Base-by-base conservation (phyloP, 2,329 filamentous ascomycete genomes). In the Epichloe uncinata region DNA sequence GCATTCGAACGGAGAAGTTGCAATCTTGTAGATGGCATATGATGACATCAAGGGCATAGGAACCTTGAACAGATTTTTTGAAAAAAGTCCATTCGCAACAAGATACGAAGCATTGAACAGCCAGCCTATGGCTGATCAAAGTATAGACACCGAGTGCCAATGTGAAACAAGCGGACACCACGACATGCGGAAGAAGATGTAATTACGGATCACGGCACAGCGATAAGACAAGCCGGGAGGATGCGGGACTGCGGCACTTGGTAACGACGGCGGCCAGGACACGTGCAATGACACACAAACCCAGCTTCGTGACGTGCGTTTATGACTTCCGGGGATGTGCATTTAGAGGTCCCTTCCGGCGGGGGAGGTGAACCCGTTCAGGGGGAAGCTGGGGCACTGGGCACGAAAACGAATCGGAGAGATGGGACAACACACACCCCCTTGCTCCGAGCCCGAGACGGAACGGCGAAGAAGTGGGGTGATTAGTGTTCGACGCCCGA, bases 321-420 rank as follows among this genome's bases (percentile, higher is more conserved):
- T n/a, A n/a, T n/a, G n/a, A n/a, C n/a, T n/a, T n/a, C n/a, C n/a
- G n/a, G n/a, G n/a, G n/a, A n/a, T n/a, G n/a, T n/a, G n/a, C n/a
- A n/a, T n/a, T 22, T 22, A 22, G 4, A 22, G 20, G 4, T 22
- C 20, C 20, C 20, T 22, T 22, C 55, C 46, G 46, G 55, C 26
- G 45, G 47, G 40, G 38, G 42, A 22, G 20, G 42, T 51, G 22
- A 30, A 9, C 5, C 26, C 40, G 30, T 16, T 5, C 4, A 43
- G 15, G 20, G 42, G 38, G 15, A 8, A 8, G 26, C 26, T 2
- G 0, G 7, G 26, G 7, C 7, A 30, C 26, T 34, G 40, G 16
- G 45, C 34, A 62, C 60, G 60, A 62, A 53, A 60, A 62, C 52
- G 53, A 57, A 51, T 45, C 60, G 60, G 60, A 51, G 56, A 6